Conservation (phyloP, 768 basidiomycete genomes). For the Russula olivacea region DNA sequence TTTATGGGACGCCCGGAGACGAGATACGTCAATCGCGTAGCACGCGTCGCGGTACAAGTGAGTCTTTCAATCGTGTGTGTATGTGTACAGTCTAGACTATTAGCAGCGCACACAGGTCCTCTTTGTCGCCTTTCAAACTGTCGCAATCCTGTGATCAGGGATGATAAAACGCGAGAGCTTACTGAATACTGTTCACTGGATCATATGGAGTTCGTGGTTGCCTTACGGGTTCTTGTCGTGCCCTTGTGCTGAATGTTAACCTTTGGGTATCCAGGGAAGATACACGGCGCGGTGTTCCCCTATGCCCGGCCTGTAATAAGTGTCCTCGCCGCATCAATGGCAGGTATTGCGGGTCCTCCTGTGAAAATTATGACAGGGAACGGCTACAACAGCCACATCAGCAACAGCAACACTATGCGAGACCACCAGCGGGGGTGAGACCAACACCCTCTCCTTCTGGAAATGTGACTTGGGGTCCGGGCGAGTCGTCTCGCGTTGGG, state of each 20-base stretch:
- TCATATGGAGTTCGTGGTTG: constrained; percentile 11
- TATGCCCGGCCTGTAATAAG: constrained; percentile 5
- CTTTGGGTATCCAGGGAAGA: constrained; percentile 5
- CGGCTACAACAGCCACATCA: background rate
- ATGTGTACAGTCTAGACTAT: background rate
- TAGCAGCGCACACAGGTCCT: background rate
- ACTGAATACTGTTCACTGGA: constrained; percentile 6
- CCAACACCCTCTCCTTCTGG: background rate
- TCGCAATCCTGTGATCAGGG: background rate
- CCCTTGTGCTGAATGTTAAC: background rate
- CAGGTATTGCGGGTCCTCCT: constrained; percentile 10
- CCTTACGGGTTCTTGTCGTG: background rate
- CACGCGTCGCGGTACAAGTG: background rate
- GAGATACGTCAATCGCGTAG: background rate
- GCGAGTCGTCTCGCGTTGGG: too few relatives aligned
- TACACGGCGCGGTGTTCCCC: background rate
- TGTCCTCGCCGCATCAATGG: constrained; percentile 1
- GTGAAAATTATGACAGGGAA: constrained; percentile 1
- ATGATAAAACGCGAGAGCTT: background rate
- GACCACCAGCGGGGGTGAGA: background rate
- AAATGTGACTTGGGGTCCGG: background rate
- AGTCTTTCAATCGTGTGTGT: background rate
- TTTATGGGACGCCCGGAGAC: background rate
- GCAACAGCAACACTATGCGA: background rate
- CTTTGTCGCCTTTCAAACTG: constrained; percentile 1